phyloP scores from a whole-genome alignment of 352 stramenopile species.

The Phytophthora podocarpi region DNA sequence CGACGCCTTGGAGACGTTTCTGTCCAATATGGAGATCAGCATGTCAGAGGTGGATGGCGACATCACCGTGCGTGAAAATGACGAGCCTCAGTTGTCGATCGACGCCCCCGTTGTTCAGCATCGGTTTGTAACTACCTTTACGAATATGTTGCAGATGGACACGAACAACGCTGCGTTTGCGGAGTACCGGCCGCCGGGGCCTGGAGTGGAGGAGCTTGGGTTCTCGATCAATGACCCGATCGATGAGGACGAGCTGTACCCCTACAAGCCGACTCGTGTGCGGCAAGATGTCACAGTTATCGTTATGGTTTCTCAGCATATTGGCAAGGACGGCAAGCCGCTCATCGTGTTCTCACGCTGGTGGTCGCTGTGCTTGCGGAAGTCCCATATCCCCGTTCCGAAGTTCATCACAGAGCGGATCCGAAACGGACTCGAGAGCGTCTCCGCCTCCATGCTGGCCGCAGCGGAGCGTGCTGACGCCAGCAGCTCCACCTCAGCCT shows the following conservation, averaged over 20 bases:
- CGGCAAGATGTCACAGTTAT: constrained; percentile 42
- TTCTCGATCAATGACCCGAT: constrained; percentile 46
- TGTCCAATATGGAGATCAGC: constrained; percentile 48
- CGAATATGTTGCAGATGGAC: constrained; percentile 36
- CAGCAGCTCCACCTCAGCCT: no score
- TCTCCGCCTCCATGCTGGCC: constrained; percentile 31
- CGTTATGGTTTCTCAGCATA: constrained; percentile 20
- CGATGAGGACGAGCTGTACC: constrained; percentile 55
- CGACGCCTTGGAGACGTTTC: constrained; percentile 38
- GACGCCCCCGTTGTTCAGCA: constrained; percentile 23
- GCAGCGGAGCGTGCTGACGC: constrained; percentile 14
- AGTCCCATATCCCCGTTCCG: constrained; percentile 30
- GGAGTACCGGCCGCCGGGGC: constrained; percentile 20
- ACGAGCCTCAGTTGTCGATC: constrained; percentile 15
- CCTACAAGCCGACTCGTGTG: constrained; percentile 40
- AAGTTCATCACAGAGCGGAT: constrained; percentile 25
- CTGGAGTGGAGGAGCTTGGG: constrained; percentile 26
- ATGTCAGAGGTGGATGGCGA: constrained; percentile 45
- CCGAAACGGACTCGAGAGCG: constrained; percentile 29
- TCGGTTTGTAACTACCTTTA: constrained; percentile 34
- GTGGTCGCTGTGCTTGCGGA: constrained; percentile 31
- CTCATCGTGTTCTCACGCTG: constrained; percentile 37
- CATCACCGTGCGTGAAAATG: constrained; percentile 50
- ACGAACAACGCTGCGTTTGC: constrained; percentile 44
- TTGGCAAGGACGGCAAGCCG: constrained; percentile 18